These are phyloP conservation scores for Scheffersomyces parashehatae DNA, from an alignment of 1,139 yeast genomes.

Conservation along the genomic window DNA sequence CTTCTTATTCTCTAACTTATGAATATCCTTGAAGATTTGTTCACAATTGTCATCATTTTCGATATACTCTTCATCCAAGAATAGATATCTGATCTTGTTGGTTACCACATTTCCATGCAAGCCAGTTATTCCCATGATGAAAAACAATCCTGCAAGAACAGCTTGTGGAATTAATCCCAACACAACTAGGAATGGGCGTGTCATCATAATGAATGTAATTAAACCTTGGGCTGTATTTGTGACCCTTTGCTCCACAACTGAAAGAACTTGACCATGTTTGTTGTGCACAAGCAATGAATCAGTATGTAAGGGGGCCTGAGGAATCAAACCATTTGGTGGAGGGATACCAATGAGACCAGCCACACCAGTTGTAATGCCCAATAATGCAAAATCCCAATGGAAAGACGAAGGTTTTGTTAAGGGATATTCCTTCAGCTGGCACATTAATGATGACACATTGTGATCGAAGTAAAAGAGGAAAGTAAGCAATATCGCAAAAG, in stretches of 20 bases:
- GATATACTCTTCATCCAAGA: constrained; percentile 57
- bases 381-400: constrained; percentile 86
- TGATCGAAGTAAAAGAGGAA: constrained; percentile 90
- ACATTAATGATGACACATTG: constrained; percentile 89
- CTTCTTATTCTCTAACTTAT: constrained; percentile 38
- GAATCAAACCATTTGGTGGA: constrained; percentile 93
- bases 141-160: constrained; percentile 86
- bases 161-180: constrained; percentile 92
- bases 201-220: constrained; percentile 82
- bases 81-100: constrained; percentile 60
- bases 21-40: constrained; percentile 33
- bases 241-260: constrained; percentile 86
- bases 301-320: constrained; percentile 96
- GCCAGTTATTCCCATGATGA: constrained; percentile 89
- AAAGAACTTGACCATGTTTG: constrained; percentile 42
- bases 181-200: constrained; percentile 79
- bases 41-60: constrained; percentile 38
- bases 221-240: constrained; percentile 85
- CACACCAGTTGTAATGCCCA: constrained; percentile 85
- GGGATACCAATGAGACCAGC: constrained; percentile 90
- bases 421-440: constrained; percentile 82
- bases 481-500: constrained; percentile 85
- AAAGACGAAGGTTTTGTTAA: constrained; percentile 83
- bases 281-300: constrained; percentile 68
- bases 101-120: constrained; percentile 67